These are phyloP conservation scores for Collybia nuda DNA, from an alignment of 768 basidiomycete species.

Conservation along the genomic window DNA sequence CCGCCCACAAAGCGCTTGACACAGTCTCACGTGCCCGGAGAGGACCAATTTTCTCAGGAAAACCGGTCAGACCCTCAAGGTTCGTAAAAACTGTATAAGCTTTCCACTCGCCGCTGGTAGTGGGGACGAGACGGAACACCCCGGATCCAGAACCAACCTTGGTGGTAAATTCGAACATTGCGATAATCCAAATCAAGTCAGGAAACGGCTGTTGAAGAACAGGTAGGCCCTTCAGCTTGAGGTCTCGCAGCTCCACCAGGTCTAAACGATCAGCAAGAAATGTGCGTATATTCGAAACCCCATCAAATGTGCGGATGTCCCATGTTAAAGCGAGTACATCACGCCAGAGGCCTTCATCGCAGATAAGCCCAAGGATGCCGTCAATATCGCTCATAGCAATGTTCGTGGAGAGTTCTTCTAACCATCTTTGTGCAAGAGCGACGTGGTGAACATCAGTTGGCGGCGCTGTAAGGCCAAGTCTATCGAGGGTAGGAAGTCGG, in stretches of 20 bases:
- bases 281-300: constrained; percentile 7
- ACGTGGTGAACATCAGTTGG: constrained; percentile 15
- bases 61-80: constrained; percentile 52
- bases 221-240: constrained; percentile 24
- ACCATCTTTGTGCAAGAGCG: constrained; percentile 25
- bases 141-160: constrained; percentile 49
- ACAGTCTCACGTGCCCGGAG: constrained; percentile 38
- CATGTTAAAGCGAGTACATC: constrained; percentile 21
- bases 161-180: constrained; percentile 56
- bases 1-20: constrained; percentile 53
- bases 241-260: constrained; percentile 19
- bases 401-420: constrained; percentile 16
- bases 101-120: constrained; percentile 48
- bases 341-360: constrained; percentile 16
- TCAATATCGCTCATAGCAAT: constrained; percentile 13
- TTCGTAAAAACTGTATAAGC: constrained; percentile 60
- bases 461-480: constrained; percentile 19
- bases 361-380: constrained; percentile 14
- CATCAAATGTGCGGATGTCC: constrained; percentile 22
- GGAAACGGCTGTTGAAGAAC: constrained; percentile 42
- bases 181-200: constrained; percentile 56
- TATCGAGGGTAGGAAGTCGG: constrained; percentile 28
- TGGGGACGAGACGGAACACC: constrained; percentile 53
- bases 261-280: constrained; percentile 16
- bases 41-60: constrained; percentile 48